phyloP scores from a whole-genome alignment of 192 early-diverging fungal genomes.

The Obelidium mucronatum region DNA sequence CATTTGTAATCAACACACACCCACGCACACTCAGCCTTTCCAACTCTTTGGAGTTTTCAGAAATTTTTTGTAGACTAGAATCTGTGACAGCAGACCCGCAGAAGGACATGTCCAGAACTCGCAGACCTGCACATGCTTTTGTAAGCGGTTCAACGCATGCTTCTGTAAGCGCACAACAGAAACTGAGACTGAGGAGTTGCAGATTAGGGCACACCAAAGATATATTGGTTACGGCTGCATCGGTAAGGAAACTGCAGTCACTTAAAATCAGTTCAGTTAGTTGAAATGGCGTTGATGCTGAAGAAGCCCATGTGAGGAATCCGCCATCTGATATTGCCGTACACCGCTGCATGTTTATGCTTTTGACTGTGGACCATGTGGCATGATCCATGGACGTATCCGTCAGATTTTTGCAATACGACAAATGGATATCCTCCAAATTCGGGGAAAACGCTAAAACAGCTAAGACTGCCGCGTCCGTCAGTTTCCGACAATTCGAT shows the following conservation, averaged over 20 bases:
- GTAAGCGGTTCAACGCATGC: conserved; percentile 50
- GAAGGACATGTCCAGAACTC: conserved; percentile 69
- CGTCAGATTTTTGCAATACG: conserved; percentile 82
- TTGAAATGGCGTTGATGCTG: conserved; percentile 32
- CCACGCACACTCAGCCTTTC: conserved; percentile 62
- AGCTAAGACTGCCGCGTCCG: conserved; percentile 61
- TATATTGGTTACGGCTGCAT: conserved; percentile 64
- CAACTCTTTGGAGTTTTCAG: conserved; percentile 45
- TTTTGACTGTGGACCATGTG: conserved; percentile 59
- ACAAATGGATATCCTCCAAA: conserved; percentile 55
- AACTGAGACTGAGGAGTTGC: conserved; percentile 65
- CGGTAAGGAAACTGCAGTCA: conserved; percentile 82
- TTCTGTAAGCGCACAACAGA: conserved; percentile 81
- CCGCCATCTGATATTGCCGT: conserved; percentile 75
- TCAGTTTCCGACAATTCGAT: conserved; percentile 82
- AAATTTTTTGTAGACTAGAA: conserved; percentile 52
- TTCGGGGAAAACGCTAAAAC: conserved; percentile 55
- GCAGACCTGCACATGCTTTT: conserved; percentile 49
- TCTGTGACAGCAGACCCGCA: conserved; percentile 81
- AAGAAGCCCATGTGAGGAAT: conserved; percentile 56
- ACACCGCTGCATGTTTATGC: conserved; percentile 77
- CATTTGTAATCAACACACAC: conserved; percentile 57
- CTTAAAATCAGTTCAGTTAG: conserved; percentile 66
- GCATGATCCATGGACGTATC: conserved; percentile 64
- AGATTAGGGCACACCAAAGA: conserved; percentile 63